These are phyloP conservation scores for Niebla homalea DNA, from an alignment of 495 filamentous ascomycete species.

Conservation along the genomic window DNA sequence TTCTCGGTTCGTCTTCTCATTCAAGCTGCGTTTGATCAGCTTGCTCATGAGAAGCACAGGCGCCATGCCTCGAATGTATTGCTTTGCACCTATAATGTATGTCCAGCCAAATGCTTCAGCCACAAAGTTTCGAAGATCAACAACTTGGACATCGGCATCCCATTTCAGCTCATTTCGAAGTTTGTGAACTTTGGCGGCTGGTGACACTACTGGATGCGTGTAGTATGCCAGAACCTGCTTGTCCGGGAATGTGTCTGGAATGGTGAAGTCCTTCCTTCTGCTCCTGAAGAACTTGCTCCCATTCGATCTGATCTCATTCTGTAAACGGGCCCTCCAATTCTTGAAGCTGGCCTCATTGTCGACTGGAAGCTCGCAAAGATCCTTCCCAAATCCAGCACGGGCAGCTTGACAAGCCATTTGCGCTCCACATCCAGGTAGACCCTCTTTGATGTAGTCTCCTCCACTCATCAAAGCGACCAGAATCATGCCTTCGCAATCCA, in stretches of 20 bases:
- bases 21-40: conserved; percentile 27
- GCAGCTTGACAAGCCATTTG: conserved; percentile 85
- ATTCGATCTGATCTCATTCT: conserved; percentile 68
- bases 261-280: conserved; percentile 56
- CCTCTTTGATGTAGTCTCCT: conserved; percentile 86
- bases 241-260: conserved; percentile 75
- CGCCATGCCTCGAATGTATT: conserved; percentile 70
- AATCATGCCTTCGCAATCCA: conserved; percentile 84
- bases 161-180: conserved; percentile 44
- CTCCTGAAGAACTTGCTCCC: conserved; percentile 68
- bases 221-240: conserved; percentile 71
- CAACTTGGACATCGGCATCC: conserved; percentile 51
- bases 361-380: conserved; percentile 44
- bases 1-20: conserved; percentile 22
- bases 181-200: conserved; percentile 39
- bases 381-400: conserved; percentile 70
- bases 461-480: conserved; percentile 91
- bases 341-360: conserved; percentile 33
- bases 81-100: conserved; percentile 61
- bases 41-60: conserved; percentile 60
- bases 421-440: conserved; percentile 74
- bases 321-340: conserved; percentile 62
- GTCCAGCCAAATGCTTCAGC: conserved; percentile 78
- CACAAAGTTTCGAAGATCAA: conserved; percentile 56
- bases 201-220: conserved; percentile 68